These are phyloP conservation scores for Beverwykella pulmonaria DNA, from an alignment of 495 filamentous ascomycete species.

Conservation along the genomic window DNA sequence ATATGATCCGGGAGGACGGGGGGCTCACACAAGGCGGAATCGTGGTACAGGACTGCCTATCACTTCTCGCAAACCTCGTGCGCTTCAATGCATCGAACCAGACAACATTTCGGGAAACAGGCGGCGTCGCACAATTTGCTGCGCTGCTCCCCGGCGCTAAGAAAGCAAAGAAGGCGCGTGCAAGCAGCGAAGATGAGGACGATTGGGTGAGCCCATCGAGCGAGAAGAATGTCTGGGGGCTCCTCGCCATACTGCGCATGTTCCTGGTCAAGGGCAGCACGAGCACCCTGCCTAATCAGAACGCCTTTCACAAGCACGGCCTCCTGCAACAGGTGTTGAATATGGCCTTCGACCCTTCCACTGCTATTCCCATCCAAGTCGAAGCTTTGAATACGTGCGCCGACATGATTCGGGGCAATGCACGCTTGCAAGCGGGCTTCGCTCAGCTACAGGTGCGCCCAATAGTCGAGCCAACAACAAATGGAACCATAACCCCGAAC, in stretches of 20 bases:
- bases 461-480: slow-evolving; percentile 49
- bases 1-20: slow-evolving; percentile 79
- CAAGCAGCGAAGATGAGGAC: slow-evolving; percentile 57
- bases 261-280: slow-evolving; percentile 80
- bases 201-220: slow-evolving; percentile 75
- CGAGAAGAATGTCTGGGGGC: slow-evolving; percentile 90
- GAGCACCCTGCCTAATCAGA: slow-evolving; percentile 81
- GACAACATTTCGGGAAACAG: slow-evolving; percentile 89
- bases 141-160: slow-evolving; percentile 58
- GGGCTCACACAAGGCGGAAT: slow-evolving; percentile 83
- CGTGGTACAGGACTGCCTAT: slow-evolving; percentile 91
- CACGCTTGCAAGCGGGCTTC: slow-evolving; percentile 78
- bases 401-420: slow-evolving; percentile 84
- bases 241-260: slow-evolving; percentile 80
- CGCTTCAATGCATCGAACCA: slow-evolving; percentile 89
- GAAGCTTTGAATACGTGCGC: slow-evolving; percentile 86
- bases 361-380: slow-evolving; percentile 74
- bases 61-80: slow-evolving; percentile 87
- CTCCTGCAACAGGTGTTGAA: slow-evolving; percentile 80
- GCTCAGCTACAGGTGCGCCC: slow-evolving; percentile 77
- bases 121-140: slow-evolving; percentile 73
- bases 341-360: slow-evolving; percentile 76
- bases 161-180: slow-evolving; percentile 58
- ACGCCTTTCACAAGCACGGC: slow-evolving; percentile 78
- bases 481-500: slow-evolving; percentile 53